Percentiles rank a stretch among this genome's conserved stretches.
phyloP scores from a whole-genome alignment of 2,329 filamentous ascomycete species.

The Nemania sp. region DNA sequence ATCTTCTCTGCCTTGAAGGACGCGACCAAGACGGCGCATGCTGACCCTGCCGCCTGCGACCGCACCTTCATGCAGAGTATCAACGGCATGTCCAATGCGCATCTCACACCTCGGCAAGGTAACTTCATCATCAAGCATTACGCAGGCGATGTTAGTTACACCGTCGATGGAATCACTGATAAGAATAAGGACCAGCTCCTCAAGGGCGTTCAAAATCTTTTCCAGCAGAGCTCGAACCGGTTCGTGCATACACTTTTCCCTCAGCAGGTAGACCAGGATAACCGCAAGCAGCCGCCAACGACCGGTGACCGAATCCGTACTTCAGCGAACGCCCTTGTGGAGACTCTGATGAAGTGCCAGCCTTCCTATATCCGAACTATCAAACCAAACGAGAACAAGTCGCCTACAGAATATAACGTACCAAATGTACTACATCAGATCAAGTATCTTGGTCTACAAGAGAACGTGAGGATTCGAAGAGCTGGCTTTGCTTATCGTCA shows the following conservation, averaged over 20 bases:
- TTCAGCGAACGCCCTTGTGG: constrained; percentile 92
- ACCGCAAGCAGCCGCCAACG: constrained; percentile 89
- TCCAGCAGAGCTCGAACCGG: constrained; percentile 78
- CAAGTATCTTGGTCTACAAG: constrained; percentile 98
- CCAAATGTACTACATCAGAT: constrained; percentile 96
- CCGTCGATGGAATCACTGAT: constrained; percentile 94
- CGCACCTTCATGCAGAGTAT: constrained; percentile 93
- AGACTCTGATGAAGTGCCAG: constrained; percentile 95
- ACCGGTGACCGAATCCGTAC: constrained; percentile 95
- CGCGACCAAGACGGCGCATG: constrained; percentile 96
- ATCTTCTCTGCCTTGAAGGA: constrained; percentile 97
- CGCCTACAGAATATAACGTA: constrained; percentile 86
- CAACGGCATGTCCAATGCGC: constrained; percentile 87
- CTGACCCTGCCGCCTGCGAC: constrained; percentile 91
- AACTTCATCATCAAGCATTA: constrained; percentile 99
- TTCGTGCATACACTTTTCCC: constrained; percentile 93
- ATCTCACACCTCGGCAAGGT: constrained; percentile 89
- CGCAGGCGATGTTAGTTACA: constrained; percentile 93
- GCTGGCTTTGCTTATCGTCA: constrained; percentile 97
- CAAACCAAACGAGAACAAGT: constrained; percentile 99
- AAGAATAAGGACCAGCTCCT: constrained; percentile 99
- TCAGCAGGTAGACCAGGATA: constrained; percentile 91
- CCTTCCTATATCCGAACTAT: constrained; percentile 99
- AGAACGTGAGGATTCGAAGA: constrained; percentile 96
- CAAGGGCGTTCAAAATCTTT: constrained; percentile 89